Evolutionary conservation across 352 stramenopile species (phyloP), one percentile per base, ranked within the genome.

Genomic region (Elongisporangium anandrum): DNA sequence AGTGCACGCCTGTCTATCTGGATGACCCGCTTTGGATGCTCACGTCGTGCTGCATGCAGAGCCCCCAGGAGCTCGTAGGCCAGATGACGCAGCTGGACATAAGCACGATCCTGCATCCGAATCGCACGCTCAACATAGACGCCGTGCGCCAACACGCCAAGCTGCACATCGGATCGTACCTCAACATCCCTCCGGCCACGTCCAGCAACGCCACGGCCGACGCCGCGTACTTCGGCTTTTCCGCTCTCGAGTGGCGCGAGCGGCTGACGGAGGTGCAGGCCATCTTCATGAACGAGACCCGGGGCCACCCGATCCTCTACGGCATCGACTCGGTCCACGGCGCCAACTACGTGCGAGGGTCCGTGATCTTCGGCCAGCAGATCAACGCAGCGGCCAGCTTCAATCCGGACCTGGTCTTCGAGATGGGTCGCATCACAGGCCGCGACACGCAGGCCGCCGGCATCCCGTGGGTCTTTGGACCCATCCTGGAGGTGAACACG

Each of bases 41-140:
- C 29, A 39, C 29, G 48, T 9, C n/a, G 19, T n/a, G n/a, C n/a
- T n/a, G 48, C n/a, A 29, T 47, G 22, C 16, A 67, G 61, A 67
- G 56, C 23, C 17, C 73, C 10, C 59, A 76, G 8, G 71, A 79
- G 17, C 78, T 91, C 67, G 69, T 98, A 12, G 90, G 89, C 1
- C 92, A 98, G 61, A 97, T 98, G 89, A 81, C 85, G 13, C 92
- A 98, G 71, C 73, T 98, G 10, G 90, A 97, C 29, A 81, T 97
- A 29, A 85, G 77, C 60, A 77, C 82, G 6, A 77, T 97, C 19
- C 52, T 97, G 24, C 64, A 79, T 49, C 54, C 74, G 2, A 79
- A 96, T 56, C 68, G 70, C 45, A 84, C 77, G 10, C 62, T 93
- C 20, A 88, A 96, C 49, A 60, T 70, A 54, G 75, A 72, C 21